Base-by-base conservation (phyloP, 345 rosid genomes). In the Brassica cretica region DNA sequence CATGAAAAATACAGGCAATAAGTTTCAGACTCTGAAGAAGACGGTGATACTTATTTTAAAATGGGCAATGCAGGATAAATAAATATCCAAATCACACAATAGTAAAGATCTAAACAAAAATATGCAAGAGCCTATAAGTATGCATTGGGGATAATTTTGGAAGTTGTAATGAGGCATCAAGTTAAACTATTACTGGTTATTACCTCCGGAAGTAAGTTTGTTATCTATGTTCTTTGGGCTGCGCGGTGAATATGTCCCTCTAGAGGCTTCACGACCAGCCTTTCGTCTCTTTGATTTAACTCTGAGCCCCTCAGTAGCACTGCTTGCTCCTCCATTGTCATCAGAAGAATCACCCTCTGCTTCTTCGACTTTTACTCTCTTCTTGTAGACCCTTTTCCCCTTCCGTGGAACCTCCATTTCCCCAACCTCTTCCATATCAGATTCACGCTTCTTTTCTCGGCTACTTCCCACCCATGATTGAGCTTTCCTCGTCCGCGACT, bases 261-360 rank as follows among this genome's bases (percentile, higher is more conserved):
- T 84, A 44, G 87, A 81, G 78, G 82, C 68, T 76, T 84, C 90
- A 68, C 24, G 60, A 44, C 73, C 83, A 72, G 62, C 81, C 64
- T 91, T 88, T 70, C 85, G 84, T 79, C 80, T 85, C 9, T 55
- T 70, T 68, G 80, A 75, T 76, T 73, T 77, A 33, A 46, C 77
- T 82, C 76, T 80, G 71, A 84, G 72, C 77, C 92, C 96, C 90
- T 88, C 89, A 66, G 95, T 90, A 64, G 93, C 96, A 62, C 97
- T 96, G 82, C 93, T 86, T 44, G 94, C 94, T 85, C 85, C 98
- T 64, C 86, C 89, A 44, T 85, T 85, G 69, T 87, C 95, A 84
- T 90, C 97, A 66, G 88, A 90, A 71, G 75, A 74, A 80, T 82
- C 77, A 71, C 75, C 84, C 74, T 78, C 80, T 53, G 70, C 76